A percentile compares a stretch with the other conserved stretches of the same genome.
These are phyloP conservation scores for Hevea brasiliensis DNA, from an alignment of 345 rosid species.

Conservation along the genomic window DNA sequence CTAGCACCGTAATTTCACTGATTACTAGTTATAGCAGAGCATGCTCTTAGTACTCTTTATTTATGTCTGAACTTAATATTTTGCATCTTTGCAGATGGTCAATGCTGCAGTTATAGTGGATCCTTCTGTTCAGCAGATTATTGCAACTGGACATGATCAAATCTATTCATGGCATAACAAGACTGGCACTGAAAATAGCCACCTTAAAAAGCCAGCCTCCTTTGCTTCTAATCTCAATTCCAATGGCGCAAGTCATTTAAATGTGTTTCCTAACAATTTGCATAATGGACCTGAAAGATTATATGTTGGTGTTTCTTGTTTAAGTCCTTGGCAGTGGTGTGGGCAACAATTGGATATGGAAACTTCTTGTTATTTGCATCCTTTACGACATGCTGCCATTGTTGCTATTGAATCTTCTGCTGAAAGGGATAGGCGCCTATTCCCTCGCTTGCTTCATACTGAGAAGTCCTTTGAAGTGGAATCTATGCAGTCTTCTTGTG, in stretches of 20 bases:
- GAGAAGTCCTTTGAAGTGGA: constrained; percentile 31
- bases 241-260: constrained; percentile 16
- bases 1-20: background rate
- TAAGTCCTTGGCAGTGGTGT: constrained; percentile 74
- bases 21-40: background rate
- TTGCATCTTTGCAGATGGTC: constrained; percentile 43
- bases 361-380: constrained; percentile 55
- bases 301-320: constrained; percentile 49
- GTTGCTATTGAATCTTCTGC: constrained; percentile 87
- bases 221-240: constrained; percentile 8
- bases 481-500: constrained; percentile 24
- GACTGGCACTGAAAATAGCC: constrained; percentile 18
- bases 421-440: constrained; percentile 65
- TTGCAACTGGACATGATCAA: constrained; percentile 71
- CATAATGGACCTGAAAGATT: constrained; percentile 23
- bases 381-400: constrained; percentile 72
- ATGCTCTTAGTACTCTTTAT: background rate
- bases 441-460: constrained; percentile 35
- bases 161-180: constrained; percentile 32
- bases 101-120: constrained; percentile 90
- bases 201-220: constrained; percentile 19
- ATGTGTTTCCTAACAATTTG: constrained; percentile 25
- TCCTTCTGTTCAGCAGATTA: constrained; percentile 51
- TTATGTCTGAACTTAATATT: background rate
- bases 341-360: constrained; percentile 21